Percentiles rank a stretch among this genome's conserved stretches.
Conservation (phyloP, 2,329 filamentous ascomycete genomes). For the Bipolaris bicolor region DNA sequence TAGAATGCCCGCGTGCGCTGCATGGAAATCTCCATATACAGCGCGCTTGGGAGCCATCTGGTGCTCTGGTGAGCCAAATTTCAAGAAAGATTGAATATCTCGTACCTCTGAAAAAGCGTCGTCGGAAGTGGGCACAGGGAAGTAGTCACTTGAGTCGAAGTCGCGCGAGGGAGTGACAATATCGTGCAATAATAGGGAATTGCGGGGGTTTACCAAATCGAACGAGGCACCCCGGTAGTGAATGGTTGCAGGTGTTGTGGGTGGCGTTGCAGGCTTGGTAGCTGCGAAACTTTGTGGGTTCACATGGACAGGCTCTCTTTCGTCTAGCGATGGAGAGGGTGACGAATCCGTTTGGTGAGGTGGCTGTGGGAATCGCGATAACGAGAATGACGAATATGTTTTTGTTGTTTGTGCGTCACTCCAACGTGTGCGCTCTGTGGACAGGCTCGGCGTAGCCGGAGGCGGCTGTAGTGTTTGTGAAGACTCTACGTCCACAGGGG, state of each 20-base stretch:
- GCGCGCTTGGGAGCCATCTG: slow-evolving; percentile 43
- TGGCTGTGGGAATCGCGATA: slow-evolving; percentile 46
- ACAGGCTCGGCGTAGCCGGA: slow-evolving; percentile 25
- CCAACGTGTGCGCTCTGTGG: slow-evolving; percentile 29
- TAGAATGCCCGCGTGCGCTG: slow-evolving; percentile 41
- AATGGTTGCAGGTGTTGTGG: slow-evolving; percentile 46
- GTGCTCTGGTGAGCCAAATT: background rate
- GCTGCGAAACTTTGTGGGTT: slow-evolving; percentile 33
- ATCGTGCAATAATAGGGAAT: slow-evolving; percentile 44
- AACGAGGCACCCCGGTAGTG: slow-evolving; percentile 51
- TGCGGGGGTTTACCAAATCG: slow-evolving; percentile 49
- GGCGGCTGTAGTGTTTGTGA: slow-evolving; percentile 24
- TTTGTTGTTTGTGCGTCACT: slow-evolving; percentile 24
- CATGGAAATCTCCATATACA: slow-evolving; percentile 38
- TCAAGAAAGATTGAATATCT: background rate
- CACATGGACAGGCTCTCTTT: slow-evolving; percentile 27
- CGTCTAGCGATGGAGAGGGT: slow-evolving; percentile 29
- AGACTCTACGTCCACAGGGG: slow-evolving; percentile 27
- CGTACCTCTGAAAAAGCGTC: slow-evolving; percentile 32
- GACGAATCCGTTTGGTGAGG: slow-evolving; percentile 31
- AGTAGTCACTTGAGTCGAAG: slow-evolving; percentile 42
- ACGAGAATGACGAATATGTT: slow-evolving; percentile 36
- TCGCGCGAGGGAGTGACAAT: slow-evolving; percentile 48
- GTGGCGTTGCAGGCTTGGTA: slow-evolving; percentile 42
- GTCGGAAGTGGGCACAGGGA: slow-evolving; percentile 33